Conservation (phyloP, 352 stramenopile genomes). For the Phytophthora fragariaefolia region DNA sequence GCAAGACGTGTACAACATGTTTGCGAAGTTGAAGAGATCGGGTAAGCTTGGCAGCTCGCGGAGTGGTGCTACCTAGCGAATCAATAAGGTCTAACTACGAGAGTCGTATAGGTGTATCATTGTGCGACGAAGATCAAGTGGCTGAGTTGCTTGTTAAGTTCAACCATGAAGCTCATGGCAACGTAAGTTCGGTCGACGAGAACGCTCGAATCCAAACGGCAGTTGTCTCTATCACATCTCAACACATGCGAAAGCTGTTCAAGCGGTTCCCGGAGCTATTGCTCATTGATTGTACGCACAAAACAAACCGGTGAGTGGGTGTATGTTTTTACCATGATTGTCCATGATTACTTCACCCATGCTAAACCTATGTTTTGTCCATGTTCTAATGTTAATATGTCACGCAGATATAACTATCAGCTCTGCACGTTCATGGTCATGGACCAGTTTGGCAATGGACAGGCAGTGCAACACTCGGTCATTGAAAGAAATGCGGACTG, state of each 20-base stretch:
- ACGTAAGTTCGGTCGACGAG: background rate
- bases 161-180: background rate
- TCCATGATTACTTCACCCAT: background rate
- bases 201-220: background rate
- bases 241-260: background rate
- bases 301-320: background rate
- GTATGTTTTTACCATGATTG: background rate
- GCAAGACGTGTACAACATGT: constrained; percentile 13
- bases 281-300: background rate
- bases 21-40: constrained; percentile 12
- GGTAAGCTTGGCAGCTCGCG: no score
- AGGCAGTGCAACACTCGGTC: background rate
- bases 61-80: no score
- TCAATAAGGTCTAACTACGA: no score
- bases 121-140: constrained; percentile 11
- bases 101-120: background rate
- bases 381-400: background rate
- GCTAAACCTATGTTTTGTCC: background rate
- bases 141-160: constrained; percentile 9
- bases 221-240: background rate
- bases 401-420: background rate
- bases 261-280: background rate
- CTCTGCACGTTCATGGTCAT: background rate
- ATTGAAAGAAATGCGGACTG: background rate
- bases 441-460: background rate